phyloP scores from a whole-genome alignment of 2,329 filamentous ascomycete genomes.

The Rosellinia necatrix region DNA sequence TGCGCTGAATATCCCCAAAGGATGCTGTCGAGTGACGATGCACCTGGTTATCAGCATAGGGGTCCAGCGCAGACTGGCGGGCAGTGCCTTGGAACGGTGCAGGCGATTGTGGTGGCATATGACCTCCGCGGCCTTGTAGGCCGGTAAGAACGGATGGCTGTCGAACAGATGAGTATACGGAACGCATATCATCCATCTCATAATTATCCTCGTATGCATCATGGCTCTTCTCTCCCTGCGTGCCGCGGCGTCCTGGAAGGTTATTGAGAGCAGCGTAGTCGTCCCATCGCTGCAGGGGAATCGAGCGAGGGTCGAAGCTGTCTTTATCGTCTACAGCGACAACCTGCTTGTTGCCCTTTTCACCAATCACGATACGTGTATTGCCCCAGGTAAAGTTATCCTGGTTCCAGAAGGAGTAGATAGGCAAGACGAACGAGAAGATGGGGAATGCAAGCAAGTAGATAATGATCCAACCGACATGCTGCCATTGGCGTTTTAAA shows the following conservation, averaged over 20 bases:
- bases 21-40: conserved; percentile 76
- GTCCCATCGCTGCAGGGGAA: conserved; percentile 95
- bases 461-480: conserved; percentile 99
- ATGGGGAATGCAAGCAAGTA: conserved; percentile 95
- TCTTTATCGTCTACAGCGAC: conserved; percentile 79
- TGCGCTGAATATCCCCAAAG: conserved; percentile 57
- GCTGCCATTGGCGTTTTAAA: conserved; percentile 96
- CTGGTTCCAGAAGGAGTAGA: conserved; percentile 99
- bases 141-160: conserved; percentile 87
- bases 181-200: conserved; percentile 98
- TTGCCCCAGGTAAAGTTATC: conserved; percentile 99
- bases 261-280: conserved; percentile 88
- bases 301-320: conserved; percentile 88
- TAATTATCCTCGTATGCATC: conserved; percentile 76
- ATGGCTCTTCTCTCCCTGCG: conserved; percentile 65
- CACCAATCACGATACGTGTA: conserved; percentile 94
- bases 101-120: conserved; percentile 83
- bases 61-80: conserved; percentile 50
- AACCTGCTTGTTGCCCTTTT: conserved; percentile 89
- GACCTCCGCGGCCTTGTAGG: conserved; percentile 71
- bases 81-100: conserved; percentile 64
- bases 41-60: conserved; percentile 57
- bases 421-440: conserved; percentile 85
- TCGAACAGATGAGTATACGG: conserved; percentile 89
- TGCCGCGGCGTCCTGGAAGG: conserved; percentile 86